Evolutionary conservation across 1,284 basidiomycete species (phyloP).

Genomic region (Porogramme epimiltina): DNA sequence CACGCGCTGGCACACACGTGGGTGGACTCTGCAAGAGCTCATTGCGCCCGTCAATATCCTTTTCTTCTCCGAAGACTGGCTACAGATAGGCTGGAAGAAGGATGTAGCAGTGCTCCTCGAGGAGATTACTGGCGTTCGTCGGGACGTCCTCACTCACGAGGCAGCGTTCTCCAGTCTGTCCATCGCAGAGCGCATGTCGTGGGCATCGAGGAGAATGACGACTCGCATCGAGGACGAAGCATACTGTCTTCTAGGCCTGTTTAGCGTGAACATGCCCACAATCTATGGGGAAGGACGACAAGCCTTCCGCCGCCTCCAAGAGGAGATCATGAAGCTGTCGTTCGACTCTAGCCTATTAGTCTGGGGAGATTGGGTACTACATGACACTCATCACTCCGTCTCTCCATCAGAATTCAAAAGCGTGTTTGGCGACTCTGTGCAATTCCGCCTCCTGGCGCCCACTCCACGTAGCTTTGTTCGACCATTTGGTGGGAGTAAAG

Average conservation of each 20-base stretch:
- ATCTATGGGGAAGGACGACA: conserved; percentile 7
- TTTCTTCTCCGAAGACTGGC: conserved; percentile 1
- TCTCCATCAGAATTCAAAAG: not conserved
- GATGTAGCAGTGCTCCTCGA: not conserved
- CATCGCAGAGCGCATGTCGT: conserved; percentile 3
- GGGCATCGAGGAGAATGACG: conserved; percentile 2
- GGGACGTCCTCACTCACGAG: not conserved
- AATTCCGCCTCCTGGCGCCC: not conserved
- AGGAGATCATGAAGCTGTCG: conserved; percentile 3
- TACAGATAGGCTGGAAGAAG: not conserved
- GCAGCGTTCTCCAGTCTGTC: not conserved
- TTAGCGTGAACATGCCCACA: conserved; percentile 6
- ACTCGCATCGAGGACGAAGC: conserved; percentile 8
- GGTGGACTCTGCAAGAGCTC: conserved; percentile 7
- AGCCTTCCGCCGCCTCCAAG: conserved; percentile 4
- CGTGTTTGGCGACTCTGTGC: not conserved
- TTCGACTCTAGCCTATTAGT: conserved; percentile 4
- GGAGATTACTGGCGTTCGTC: not conserved
- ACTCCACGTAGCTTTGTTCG: not conserved
- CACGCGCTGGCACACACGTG: not conserved
- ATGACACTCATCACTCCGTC: not conserved
- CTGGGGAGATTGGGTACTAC: not conserved
- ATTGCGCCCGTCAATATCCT: conserved; percentile 1
- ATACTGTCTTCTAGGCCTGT: conserved; percentile 8
- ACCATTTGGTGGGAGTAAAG: not conserved